Base-by-base conservation (phyloP, 352 stramenopile species). In the Phytophthora sansomeana region DNA sequence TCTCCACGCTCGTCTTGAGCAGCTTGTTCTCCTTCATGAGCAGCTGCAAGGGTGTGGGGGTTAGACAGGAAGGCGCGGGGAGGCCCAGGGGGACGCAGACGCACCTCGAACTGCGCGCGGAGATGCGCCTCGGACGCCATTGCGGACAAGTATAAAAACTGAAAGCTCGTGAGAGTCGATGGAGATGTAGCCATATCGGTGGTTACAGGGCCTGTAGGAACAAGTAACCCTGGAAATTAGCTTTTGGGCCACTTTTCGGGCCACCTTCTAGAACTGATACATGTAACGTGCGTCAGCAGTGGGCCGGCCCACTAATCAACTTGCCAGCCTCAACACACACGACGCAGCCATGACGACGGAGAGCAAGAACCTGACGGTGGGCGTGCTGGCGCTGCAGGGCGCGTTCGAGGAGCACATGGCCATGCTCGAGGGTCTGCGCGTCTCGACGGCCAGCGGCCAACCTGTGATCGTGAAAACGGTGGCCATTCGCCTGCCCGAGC, bases 331-430 rank as follows among this genome's bases (percentile, higher is more conserved):
- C 9, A 19, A 30, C n/a, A 19, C 41, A 53, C 13, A 51, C 56
- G 26, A 47, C 41, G 5, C 17, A 11, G 42, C 16, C 49, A 65
- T 36, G 29, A 72, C 42, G 11, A 67, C 39, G 5, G 51, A 57
- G 35, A 53, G 17, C 26, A 76, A 64, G 49, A 74, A 49, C 17
- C 48, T 91, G 49, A 83, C 72, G 9, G 85, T 97, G 28, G 91
- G 90, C 30, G 90, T 97, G 29, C 70, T 97, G 61, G 91, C 91
- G 65, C 75, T 98, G 55, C 92, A 98, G 61, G 93, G 93, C 50
- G 91, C 93, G 10, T 98, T 98, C 61, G 76, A 92, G 67, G 92
- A 98, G 78, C 93, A 98, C 65, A 92, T 97, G 26, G 75, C 86
- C 39, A 91, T 94, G 79, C 80, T 97, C 21, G 73, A 91, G 50